Base-by-base conservation (phyloP, 208 protist species). In the Angomonas deanei region DNA sequence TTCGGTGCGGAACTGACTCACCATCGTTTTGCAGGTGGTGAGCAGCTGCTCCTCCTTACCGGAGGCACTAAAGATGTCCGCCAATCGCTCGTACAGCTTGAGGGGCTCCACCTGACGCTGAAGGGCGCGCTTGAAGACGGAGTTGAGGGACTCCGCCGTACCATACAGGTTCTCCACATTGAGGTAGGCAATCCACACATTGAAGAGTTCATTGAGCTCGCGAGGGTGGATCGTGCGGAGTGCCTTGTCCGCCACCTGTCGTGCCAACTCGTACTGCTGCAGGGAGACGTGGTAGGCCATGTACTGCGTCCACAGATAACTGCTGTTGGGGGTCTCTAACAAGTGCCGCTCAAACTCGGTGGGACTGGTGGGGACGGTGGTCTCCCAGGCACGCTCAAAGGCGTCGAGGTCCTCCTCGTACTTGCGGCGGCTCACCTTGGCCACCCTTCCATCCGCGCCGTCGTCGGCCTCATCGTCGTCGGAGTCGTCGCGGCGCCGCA, bases 121-220 rank as follows among this genome's bases (percentile, higher is more conserved):
- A 48, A 94, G 64, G 0, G 91, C 90, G 24, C 88, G 81, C 39
- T 88, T 78, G 57, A 96, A 97, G 15, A 97, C 77, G 2, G 80
- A 74, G 28, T 84, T 63, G 31, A 97, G 78, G n/a, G 87, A 93
- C 69, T 97, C 90, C 42, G 78, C 69, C 17, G 86, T 96, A 55
- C 95, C 95, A 61, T 97, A 86, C 23, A 92, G 72, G 62, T 94
- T 96, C 74, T 98, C 95, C 4, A 98, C 47, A 69, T 97, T 98
- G 34, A 98, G 72, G 68, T 96, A 93, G 11, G 93, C 92, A 27
- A 96, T 90, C 89, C 89, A 98, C 5, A 98, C 80, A 61, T 98
- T 98, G 48, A 96, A 71, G 42, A 70, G 76, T 68, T 98, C 93
- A 24, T 91, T 55, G 50, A 80, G 65, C 63, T 97, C 88, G 0